phyloP scores from a whole-genome alignment of 1,284 basidiomycete genomes.

The Boletus semigastroideus region DNA sequence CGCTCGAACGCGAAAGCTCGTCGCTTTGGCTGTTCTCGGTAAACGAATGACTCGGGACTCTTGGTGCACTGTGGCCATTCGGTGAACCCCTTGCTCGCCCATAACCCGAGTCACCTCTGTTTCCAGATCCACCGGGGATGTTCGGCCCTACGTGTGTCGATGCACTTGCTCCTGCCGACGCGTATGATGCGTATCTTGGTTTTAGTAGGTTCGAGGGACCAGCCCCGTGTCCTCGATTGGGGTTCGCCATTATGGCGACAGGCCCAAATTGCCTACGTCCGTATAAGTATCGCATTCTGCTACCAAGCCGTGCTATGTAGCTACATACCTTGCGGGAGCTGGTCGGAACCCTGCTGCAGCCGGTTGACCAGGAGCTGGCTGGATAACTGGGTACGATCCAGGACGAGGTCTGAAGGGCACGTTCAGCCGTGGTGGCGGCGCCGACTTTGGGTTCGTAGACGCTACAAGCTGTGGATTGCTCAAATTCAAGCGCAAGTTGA shows the following conservation, averaged over 20 bases:
- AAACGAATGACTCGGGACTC: neutral
- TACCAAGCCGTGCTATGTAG: neutral
- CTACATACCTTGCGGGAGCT: slow-evolving; percentile 26
- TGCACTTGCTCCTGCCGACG: slow-evolving; percentile 2
- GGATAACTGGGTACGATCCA: slow-evolving; percentile 64
- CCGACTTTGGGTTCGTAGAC: slow-evolving; percentile 57
- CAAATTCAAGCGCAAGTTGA: slow-evolving; percentile 84
- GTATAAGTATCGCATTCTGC: slow-evolving; percentile 2
- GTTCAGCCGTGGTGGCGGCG: slow-evolving; percentile 38
- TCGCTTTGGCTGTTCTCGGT: neutral
- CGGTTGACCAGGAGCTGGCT: slow-evolving; percentile 49
- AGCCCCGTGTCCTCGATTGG: slow-evolving; percentile 53
- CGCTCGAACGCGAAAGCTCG: neutral
- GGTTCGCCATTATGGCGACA: slow-evolving; percentile 65
- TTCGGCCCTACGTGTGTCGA: neutral
- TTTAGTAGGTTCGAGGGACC: slow-evolving; percentile 7
- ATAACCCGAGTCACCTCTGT: neutral
- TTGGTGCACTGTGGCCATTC: slow-evolving; percentile 8
- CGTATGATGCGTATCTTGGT: slow-evolving; percentile 6
- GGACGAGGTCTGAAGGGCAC: slow-evolving; percentile 64
- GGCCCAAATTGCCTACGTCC: slow-evolving; percentile 33
- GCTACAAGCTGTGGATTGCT: slow-evolving; percentile 80
- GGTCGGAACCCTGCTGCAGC: slow-evolving; percentile 63
- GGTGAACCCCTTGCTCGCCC: slow-evolving; percentile 6
- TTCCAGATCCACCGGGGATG: neutral